Conservation (phyloP, 106 monocot genomes). For the Apostasia shenzhenica region DNA sequence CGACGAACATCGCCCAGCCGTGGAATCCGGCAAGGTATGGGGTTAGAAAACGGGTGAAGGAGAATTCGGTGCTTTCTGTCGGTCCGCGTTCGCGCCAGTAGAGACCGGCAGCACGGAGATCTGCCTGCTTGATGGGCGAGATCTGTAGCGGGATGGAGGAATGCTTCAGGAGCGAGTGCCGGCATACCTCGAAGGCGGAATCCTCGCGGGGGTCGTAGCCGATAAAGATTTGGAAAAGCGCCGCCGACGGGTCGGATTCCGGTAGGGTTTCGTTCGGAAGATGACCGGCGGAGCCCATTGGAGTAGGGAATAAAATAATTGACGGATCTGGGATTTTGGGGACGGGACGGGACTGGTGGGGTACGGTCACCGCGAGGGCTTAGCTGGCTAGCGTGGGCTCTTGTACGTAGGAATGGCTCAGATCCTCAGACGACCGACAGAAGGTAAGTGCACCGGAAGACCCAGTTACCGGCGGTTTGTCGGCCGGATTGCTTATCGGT, state of each 20-base stretch:
- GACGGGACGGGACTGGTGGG: not conserved
- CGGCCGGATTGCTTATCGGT: no score
- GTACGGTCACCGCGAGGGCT: no score
- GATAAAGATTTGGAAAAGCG: slow-evolving; percentile 67
- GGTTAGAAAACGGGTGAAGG: slow-evolving; percentile 95
- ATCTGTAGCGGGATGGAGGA: slow-evolving; percentile 57
- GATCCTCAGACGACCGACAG: no score
- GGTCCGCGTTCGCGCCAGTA: slow-evolving; percentile 66
- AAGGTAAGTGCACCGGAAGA: no score
- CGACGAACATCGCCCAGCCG: slow-evolving; percentile 87
- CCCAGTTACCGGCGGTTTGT: no score
- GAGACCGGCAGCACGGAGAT: slow-evolving; percentile 64
- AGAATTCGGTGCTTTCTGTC: slow-evolving; percentile 88
- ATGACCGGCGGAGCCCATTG: slow-evolving; percentile 10
- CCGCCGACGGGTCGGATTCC: not conserved
- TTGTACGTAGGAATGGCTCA: no score
- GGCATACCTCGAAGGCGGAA: slow-evolving; percentile 74
- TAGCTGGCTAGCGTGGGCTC: no score
- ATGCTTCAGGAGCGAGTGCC: slow-evolving; percentile 58
- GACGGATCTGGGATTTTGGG: not conserved
- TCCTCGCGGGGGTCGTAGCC: slow-evolving; percentile 87
- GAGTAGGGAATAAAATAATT: no score
- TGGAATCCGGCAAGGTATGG: slow-evolving; percentile 57
- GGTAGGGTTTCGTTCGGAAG: not conserved
- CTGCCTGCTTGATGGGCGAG: slow-evolving; percentile 55